These are phyloP conservation scores for Pythium folliculosum DNA, from an alignment of 352 stramenopile species.

Conservation along the genomic window DNA sequence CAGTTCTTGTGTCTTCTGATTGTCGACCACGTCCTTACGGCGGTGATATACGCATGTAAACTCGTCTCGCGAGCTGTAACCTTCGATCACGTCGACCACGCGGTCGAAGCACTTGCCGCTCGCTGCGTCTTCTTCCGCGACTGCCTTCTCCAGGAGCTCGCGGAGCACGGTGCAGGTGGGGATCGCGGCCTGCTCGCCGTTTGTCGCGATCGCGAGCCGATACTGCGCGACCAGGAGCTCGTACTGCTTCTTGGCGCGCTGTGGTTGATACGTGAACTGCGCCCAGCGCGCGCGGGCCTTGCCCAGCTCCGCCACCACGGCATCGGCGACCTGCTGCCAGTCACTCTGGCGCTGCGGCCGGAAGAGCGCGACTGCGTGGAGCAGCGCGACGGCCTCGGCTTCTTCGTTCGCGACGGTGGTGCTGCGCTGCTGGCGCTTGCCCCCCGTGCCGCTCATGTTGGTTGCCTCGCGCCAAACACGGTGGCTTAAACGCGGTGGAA, in stretches of 20 bases:
- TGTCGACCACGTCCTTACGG: not conserved
- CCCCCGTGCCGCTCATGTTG: not conserved
- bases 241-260: slow-evolving; percentile 9
- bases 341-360: not conserved
- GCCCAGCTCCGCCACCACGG: slow-evolving; percentile 3
- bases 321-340: slow-evolving; percentile 12
- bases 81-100: not conserved
- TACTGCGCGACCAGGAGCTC: slow-evolving; percentile 3
- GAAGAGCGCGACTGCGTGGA: slow-evolving; percentile 12
- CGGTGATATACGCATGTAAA: too few relatives aligned
- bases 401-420: not conserved
- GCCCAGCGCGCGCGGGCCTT: not conserved
- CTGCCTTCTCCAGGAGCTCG: slow-evolving; percentile 2
- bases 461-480: not conserved
- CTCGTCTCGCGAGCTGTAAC: too few relatives aligned
- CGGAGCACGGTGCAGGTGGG: not conserved
- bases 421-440: slow-evolving; percentile 5
- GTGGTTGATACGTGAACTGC: not conserved
- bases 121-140: not conserved
- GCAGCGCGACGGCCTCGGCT: slow-evolving; percentile 8
- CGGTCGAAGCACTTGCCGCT: not conserved
- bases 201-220: not conserved
- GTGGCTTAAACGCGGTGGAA: too few relatives aligned
- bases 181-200: not conserved
- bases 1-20: not conserved